Evolutionary conservation across 768 basidiomycete species (phyloP).

Genomic region (Calocybe indica): DNA sequence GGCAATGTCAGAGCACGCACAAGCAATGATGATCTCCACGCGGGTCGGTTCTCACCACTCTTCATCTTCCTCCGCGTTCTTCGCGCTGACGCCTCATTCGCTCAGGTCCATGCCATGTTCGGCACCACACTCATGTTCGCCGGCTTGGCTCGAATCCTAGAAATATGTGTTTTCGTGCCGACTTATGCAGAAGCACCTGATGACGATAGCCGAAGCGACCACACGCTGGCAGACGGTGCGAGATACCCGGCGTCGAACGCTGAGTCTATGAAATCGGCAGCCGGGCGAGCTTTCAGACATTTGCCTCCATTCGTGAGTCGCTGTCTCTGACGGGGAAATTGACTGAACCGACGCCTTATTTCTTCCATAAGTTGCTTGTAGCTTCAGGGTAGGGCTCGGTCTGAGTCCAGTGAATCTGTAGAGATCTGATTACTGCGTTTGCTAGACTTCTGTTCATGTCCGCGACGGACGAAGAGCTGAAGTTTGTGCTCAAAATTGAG

Average conservation of each 20-base stretch:
- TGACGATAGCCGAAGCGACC: slow-evolving; percentile 60
- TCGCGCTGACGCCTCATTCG: too few species aligned
- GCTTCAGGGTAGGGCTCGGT: slow-evolving; percentile 52
- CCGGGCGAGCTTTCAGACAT: slow-evolving; percentile 69
- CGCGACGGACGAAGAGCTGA: slow-evolving; percentile 87
- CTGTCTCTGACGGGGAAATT: slow-evolving; percentile 1
- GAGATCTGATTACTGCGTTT: not conserved
- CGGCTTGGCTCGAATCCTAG: slow-evolving; percentile 72
- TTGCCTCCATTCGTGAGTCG: slow-evolving; percentile 80
- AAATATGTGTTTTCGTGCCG: slow-evolving; percentile 72
- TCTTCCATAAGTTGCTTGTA: slow-evolving; percentile 51
- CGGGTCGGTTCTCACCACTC: slow-evolving; percentile 36
- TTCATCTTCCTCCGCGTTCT: slow-evolving; percentile 2
- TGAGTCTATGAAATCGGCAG: slow-evolving; percentile 26
- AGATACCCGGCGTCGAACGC: slow-evolving; percentile 8
- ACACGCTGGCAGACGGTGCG: slow-evolving; percentile 47
- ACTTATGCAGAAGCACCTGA: slow-evolving; percentile 22
- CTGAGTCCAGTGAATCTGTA: not conserved
- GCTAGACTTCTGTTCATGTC: slow-evolving; percentile 81
- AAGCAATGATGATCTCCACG: slow-evolving; percentile 80
- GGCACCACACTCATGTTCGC: slow-evolving; percentile 85
- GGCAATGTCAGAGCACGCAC: slow-evolving; percentile 89
- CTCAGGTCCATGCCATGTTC: slow-evolving; percentile 75
- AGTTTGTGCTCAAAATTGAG: slow-evolving; percentile 57
- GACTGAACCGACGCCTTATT: not conserved